Base-by-base conservation (phyloP, 139 green algal species). In the Diplosphaera chodatii region DNA sequence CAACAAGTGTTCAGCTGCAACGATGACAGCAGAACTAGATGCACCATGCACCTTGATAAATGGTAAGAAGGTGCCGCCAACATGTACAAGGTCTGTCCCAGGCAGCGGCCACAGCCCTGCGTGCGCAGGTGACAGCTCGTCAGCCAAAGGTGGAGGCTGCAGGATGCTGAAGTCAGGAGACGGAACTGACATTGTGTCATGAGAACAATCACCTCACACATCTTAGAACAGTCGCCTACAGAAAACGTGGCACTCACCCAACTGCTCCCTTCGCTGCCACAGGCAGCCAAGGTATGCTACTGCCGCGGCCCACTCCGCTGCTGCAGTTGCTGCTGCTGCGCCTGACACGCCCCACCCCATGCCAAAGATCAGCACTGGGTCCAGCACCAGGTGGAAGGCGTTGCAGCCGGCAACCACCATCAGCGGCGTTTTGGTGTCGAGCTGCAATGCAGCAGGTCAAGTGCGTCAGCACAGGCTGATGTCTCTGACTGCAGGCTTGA, bases 401-500 rank as follows among this genome's bases (percentile, higher is more conserved):
- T 92, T 95, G 77, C 81, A 72, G 3, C 62, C 77, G 32, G 92
- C 63, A 0, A 82, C 86, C 34, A 88, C 83, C 32, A 41, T 62
- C n/a, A 96, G 81, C 27, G 88, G 87, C 1, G 88, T 92, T 25
- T 55, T 62, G 37, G 85, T 92, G 84, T 95, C 90, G 55, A 59
- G 48, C 48, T 59, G 48, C 48, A 25, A 10, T 5, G 16, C 3
- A 20, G 37, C 37, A 48, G 37, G 10, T 20, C 8, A 48, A 10
- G 8, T 20, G 37, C 37, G 10, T 48, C 8, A 48, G 37, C n/a
- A n/a, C n/a, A n/a, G n/a, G n/a, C n/a, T n/a, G n/a, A n/a, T n/a
- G n/a, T n/a, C n/a, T n/a, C n/a, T n/a, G n/a, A n/a, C n/a, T n/a
- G n/a, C n/a, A n/a, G n/a, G n/a, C n/a, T n/a, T n/a, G n/a, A n/a